Conservation (phyloP, 768 basidiomycete genomes). For the Boletus sp. region DNA sequence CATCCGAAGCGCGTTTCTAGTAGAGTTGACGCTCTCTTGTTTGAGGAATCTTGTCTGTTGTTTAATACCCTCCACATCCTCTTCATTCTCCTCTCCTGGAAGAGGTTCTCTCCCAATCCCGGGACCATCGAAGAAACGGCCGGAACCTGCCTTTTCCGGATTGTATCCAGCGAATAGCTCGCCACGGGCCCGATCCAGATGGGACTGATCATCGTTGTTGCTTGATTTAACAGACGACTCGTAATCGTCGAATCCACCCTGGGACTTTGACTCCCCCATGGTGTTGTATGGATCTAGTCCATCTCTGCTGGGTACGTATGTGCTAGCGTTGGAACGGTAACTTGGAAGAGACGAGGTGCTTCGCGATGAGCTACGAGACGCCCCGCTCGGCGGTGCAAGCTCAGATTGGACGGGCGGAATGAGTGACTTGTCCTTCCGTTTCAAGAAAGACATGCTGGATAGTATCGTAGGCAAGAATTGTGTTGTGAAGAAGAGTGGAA, state of each 20-base stretch:
- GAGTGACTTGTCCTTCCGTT: slow-evolving; percentile 57
- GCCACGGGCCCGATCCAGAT: slow-evolving; percentile 64
- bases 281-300: slow-evolving; percentile 51
- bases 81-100: slow-evolving; percentile 74
- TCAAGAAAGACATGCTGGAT: slow-evolving; percentile 35
- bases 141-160: slow-evolving; percentile 54
- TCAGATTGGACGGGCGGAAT: slow-evolving; percentile 66
- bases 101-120: slow-evolving; percentile 42
- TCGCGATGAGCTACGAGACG: slow-evolving; percentile 30
- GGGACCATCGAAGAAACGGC: slow-evolving; percentile 71
- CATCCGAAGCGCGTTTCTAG: slow-evolving; percentile 88
- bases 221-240: slow-evolving; percentile 12
- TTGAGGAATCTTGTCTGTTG: slow-evolving; percentile 85
- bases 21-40: slow-evolving; percentile 87
- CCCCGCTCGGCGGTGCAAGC: slow-evolving; percentile 26
- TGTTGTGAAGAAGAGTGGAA: neutral
- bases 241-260: slow-evolving; percentile 26
- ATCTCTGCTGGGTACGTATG: slow-evolving; percentile 70
- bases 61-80: slow-evolving; percentile 94
- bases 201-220: slow-evolving; percentile 33
- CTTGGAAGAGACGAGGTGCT: slow-evolving; percentile 41
- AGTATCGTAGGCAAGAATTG: neutral
- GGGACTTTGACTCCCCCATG: slow-evolving; percentile 27
- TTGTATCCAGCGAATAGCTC: slow-evolving; percentile 79
- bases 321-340: slow-evolving; percentile 52